A percentile compares a stretch with the other conserved stretches of the same genome.
Evolutionary conservation across 1,284 basidiomycete species (phyloP).

Genomic region (Amylostereum areolatum): DNA sequence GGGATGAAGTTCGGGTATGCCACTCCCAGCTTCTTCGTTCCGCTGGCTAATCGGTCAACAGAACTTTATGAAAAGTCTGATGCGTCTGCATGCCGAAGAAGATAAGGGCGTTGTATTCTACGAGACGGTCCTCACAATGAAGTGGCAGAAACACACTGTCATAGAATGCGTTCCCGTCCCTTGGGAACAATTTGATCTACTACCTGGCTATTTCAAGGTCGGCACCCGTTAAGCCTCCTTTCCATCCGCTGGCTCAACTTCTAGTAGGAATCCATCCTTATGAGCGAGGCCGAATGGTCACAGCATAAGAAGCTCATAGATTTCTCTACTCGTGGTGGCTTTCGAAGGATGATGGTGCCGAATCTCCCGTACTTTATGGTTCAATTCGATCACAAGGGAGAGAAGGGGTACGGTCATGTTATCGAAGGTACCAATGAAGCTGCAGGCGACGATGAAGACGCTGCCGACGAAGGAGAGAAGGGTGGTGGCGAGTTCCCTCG

Average conservation of each 20-base stretch:
- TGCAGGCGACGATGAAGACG: constrained; percentile 54
- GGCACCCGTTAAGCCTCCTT: constrained; percentile 9
- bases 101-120: constrained; percentile 91
- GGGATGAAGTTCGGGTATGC: constrained; percentile 90
- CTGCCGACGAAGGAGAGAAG: constrained; percentile 77
- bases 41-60: constrained; percentile 22
- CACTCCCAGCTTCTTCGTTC: not conserved
- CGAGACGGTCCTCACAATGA: constrained; percentile 85
- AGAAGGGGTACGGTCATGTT: constrained; percentile 95
- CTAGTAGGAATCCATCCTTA: constrained; percentile 80
- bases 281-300: constrained; percentile 93
- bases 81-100: constrained; percentile 88
- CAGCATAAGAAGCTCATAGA: constrained; percentile 96
- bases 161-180: constrained; percentile 93
- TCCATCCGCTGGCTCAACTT: not conserved
- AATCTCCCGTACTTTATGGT: constrained; percentile 99
- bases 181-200: constrained; percentile 75
- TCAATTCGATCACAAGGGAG: constrained; percentile 95
- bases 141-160: constrained; percentile 83
- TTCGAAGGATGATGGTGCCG: constrained; percentile 88
- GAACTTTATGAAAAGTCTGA: constrained; percentile 99
- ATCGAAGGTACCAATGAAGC: constrained; percentile 83
- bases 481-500: constrained; percentile 85
- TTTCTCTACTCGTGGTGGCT: constrained; percentile 84
- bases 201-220: constrained; percentile 93